Conservation (phyloP, 257 asterid species). For the Verbena officinalis region DNA sequence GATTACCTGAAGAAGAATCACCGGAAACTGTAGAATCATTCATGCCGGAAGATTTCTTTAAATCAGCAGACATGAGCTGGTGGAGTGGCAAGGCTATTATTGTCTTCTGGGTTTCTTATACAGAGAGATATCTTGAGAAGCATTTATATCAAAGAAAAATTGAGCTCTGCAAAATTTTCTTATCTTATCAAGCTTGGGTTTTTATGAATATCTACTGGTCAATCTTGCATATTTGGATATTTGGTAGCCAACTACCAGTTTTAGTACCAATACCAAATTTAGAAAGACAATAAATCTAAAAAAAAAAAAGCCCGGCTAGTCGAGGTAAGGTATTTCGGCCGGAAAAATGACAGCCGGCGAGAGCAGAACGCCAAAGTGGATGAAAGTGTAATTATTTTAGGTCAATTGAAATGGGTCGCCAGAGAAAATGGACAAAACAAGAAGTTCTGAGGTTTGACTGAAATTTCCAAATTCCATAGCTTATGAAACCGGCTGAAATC, state of each 20-base stretch:
- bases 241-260: constrained; percentile 29
- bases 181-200: not conserved
- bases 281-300: not conserved
- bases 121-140: constrained; percentile 18
- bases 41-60: constrained; percentile 34
- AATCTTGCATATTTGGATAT: constrained; percentile 26
- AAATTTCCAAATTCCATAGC: not conserved
- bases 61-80: constrained; percentile 27
- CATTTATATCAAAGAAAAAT: constrained; percentile 9
- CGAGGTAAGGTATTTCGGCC: not conserved
- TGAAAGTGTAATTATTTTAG: not conserved
- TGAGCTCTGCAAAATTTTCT: not conserved
- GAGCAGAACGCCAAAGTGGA: not conserved
- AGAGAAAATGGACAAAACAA: constrained; percentile 9
- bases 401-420: constrained; percentile 19
- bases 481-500: constrained; percentile 16
- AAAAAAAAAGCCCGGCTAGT: constrained; percentile 14
- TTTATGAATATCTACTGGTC: constrained; percentile 28
- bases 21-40: constrained; percentile 49
- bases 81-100: not conserved
- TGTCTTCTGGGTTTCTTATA: constrained; percentile 3
- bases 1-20: constrained; percentile 50
- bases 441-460: constrained; percentile 16
- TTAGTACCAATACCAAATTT: constrained; percentile 18
- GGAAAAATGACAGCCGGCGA: constrained; percentile 18